Base-by-base conservation (phyloP, 2,329 filamentous ascomycete species). In the Sclerotinia borealis region DNA sequence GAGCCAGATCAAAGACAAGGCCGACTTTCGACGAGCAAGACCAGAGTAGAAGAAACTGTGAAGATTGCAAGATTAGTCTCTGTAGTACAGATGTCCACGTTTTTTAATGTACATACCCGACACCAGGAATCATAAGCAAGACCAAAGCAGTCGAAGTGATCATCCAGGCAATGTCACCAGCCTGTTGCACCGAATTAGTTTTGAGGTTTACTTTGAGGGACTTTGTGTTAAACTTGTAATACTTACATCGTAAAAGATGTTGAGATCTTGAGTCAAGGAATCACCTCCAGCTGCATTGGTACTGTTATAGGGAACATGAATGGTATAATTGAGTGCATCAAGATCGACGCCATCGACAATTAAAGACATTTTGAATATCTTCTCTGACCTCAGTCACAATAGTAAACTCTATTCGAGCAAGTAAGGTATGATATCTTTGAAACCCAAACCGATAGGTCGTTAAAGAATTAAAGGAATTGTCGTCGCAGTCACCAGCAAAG, bases 111-210 rank as follows among this genome's bases (percentile, higher is more conserved):
- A 77, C 81, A 74, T 76, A 83, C 72, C 91, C 92, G 71, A 96
- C 91, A 69, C 92, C 92, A 2, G 92, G 92, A 78, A 96, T 92
- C 92, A 96, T 96, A 70, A 96, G 85, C 70, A 96, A 79, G 59
- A 96, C 92, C 60, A 96, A 82, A 8, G 91, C 92, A 1, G 91
- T 92, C 34, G 90, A 82, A 25, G 85, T 89, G 70, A 96, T 85
- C 77, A 96, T 86, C 89, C 90, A 96, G 63, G 86, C 88, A 68
- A 96, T 89, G 78, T 96, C 91, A 73, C 92, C 92, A 64, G 87
- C 81, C 88, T 92, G 65, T 41, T 65, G 86, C 77, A 31, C 31
- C 11, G 19, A 19, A 34, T 59, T 59, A 59, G 41, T 89, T 86
- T 75, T 92, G 81, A 64, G 27, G 17, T 41, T 31, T 22, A 17